phyloP scores from a whole-genome alignment of 73 alveolate species.

The Tetrahymena malaccensis region DNA sequence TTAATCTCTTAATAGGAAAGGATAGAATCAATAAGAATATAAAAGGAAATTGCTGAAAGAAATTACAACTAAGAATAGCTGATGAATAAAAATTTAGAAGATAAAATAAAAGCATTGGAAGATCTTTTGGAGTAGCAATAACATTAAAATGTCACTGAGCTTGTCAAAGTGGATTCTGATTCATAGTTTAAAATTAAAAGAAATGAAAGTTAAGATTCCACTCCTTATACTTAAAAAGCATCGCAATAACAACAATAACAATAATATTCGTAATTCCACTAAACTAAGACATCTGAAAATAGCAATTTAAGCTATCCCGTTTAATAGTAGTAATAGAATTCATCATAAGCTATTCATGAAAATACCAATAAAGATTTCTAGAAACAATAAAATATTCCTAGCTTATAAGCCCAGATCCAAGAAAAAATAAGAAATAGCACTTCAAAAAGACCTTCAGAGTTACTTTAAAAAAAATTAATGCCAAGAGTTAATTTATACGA shows the following conservation, averaged over 20 bases:
- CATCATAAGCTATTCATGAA: background rate
- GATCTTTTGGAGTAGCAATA: background rate
- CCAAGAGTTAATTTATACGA: background rate
- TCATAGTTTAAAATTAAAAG: background rate
- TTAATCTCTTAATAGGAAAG: background rate
- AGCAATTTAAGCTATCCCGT: background rate
- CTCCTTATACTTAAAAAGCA: background rate
- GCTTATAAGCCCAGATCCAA: background rate
- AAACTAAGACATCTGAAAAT: background rate
- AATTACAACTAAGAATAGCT: background rate
- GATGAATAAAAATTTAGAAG: background rate
- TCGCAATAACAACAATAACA: background rate
- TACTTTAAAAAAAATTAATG: background rate
- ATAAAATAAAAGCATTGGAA: background rate
- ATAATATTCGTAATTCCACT: background rate
- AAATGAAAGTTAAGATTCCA: background rate
- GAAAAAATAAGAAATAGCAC: background rate
- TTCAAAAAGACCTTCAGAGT: background rate
- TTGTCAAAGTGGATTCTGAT: background rate
- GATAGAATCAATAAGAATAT: background rate
- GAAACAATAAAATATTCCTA: background rate
- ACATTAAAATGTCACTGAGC: background rate
- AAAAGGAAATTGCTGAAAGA: background rate
- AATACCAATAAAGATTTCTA: background rate
- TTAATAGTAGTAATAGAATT: background rate